These are phyloP conservation scores for Chaetomium fimeti DNA, from an alignment of 495 filamentous ascomycete genomes.

Conservation along the genomic window DNA sequence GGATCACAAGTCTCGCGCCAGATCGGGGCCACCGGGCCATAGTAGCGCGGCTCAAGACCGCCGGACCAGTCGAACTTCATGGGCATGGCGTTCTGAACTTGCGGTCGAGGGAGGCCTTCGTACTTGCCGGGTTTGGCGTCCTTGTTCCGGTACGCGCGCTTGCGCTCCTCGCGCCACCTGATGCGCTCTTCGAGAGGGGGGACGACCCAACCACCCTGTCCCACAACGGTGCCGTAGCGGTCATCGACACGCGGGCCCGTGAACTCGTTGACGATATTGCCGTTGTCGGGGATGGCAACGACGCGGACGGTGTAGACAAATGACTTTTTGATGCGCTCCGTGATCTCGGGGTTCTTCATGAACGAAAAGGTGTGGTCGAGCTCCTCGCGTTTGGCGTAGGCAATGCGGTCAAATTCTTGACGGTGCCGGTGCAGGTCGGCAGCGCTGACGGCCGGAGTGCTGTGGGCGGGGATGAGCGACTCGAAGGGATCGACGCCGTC, in stretches of 20 bases:
- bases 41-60: constrained; percentile 16
- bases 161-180: constrained; percentile 14
- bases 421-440: constrained; percentile 12
- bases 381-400: constrained; percentile 14
- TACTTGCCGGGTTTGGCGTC: constrained; percentile 16
- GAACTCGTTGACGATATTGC: constrained; percentile 23
- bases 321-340: constrained; percentile 18
- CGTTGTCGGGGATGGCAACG: constrained; percentile 23
- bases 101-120: constrained; percentile 9
- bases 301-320: constrained; percentile 29
- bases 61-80: constrained; percentile 22
- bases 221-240: constrained; percentile 26
- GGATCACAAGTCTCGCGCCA: constrained; percentile 30
- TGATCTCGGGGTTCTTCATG: constrained; percentile 14
- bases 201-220: constrained; percentile 30
- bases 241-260: constrained; percentile 24
- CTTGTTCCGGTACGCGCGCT: constrained; percentile 13
- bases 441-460: neutral
- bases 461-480: neutral
- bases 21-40: constrained; percentile 25
- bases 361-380: constrained; percentile 3
- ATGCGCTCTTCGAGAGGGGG: constrained; percentile 31
- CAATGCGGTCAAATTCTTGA: constrained; percentile 4
- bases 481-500: constrained; percentile 4
- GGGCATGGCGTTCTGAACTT: constrained; percentile 16